These are phyloP conservation scores for Calonectria honghensis DNA, from an alignment of 2,329 filamentous ascomycete genomes.

Conservation along the genomic window DNA sequence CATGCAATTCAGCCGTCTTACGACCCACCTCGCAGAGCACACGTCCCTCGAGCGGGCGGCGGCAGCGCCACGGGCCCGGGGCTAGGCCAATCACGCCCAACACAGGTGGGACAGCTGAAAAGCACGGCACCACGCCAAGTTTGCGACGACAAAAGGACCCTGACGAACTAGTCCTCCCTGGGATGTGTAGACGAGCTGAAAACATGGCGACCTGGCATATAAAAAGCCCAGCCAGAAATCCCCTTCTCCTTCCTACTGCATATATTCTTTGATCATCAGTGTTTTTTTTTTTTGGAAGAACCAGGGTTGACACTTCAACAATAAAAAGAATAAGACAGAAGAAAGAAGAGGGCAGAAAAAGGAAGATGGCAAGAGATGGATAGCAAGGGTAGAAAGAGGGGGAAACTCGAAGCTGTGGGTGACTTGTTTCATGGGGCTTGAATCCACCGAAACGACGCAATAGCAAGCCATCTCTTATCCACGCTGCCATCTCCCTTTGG, in stretches of 20 bases:
- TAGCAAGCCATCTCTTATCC: slow-evolving; percentile 82
- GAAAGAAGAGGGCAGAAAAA: slow-evolving; percentile 2
- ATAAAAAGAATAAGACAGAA: background rate
- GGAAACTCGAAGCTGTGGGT: background rate
- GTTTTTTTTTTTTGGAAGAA: background rate
- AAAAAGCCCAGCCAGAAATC: slow-evolving; percentile 6
- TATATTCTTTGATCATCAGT: background rate
- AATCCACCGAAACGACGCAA: slow-evolving; percentile 70
- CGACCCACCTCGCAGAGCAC: slow-evolving; percentile 10
- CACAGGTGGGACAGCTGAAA: slow-evolving; percentile 32
- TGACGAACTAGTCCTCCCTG: slow-evolving; percentile 26
- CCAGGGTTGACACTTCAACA: background rate
- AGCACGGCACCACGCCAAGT: slow-evolving; percentile 28
- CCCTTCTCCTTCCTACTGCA: background rate
- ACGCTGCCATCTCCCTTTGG: slow-evolving; percentile 76
- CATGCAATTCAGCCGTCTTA: slow-evolving; percentile 39
- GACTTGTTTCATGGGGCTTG: slow-evolving; percentile 43
- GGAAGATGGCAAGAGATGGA: background rate
- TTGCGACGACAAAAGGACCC: slow-evolving; percentile 29
- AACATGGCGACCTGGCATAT: slow-evolving; percentile 10
- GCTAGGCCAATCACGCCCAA: slow-evolving; percentile 35
- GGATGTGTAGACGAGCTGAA: slow-evolving; percentile 23
- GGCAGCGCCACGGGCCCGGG: slow-evolving; percentile 10
- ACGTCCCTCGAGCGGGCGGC: slow-evolving; percentile 21
- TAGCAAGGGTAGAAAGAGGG: background rate